phyloP scores from a whole-genome alignment of 805 yeast species.

The Debaryomyces prosopidis region DNA sequence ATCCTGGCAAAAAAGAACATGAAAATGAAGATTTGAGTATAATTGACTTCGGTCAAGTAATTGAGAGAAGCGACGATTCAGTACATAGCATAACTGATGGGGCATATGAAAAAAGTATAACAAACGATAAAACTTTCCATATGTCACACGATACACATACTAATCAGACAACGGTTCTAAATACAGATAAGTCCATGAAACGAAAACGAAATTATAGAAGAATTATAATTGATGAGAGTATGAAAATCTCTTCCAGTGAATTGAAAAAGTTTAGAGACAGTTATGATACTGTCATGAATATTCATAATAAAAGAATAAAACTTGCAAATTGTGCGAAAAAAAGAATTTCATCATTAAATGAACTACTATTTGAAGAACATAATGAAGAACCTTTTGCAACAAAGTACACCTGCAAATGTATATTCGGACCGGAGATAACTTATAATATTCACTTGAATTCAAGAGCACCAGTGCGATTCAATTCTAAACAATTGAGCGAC shows the following conservation, averaged over 20 bases:
- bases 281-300: neutral
- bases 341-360: neutral
- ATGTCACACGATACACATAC: slow-evolving; percentile 4
- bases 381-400: slow-evolving; percentile 1
- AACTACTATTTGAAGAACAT: neutral
- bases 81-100: slow-evolving; percentile 1
- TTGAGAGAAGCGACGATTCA: neutral
- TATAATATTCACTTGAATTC: neutral
- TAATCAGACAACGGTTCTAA: neutral
- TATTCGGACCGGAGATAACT: neutral
- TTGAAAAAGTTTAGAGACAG: slow-evolving; percentile 1
- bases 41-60: slow-evolving; percentile 2
- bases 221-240: slow-evolving; percentile 5
- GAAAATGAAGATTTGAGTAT: neutral
- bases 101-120: slow-evolving; percentile 5
- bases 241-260: slow-evolving; percentile 2
- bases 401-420: neutral
- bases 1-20: neutral
- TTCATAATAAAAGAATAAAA: slow-evolving; percentile 1
- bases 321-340: neutral
- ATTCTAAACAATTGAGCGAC: slow-evolving; percentile 1
- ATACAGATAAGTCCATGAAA: slow-evolving; percentile 1
- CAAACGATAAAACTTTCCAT: slow-evolving; percentile 7
- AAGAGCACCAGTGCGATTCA: neutral
- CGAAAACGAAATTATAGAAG: slow-evolving; percentile 1